A percentile compares a stretch with the other conserved stretches of the same genome.
Conservation (phyloP, 495 filamentous ascomycete genomes). For the Penicillium nucicola region DNA sequence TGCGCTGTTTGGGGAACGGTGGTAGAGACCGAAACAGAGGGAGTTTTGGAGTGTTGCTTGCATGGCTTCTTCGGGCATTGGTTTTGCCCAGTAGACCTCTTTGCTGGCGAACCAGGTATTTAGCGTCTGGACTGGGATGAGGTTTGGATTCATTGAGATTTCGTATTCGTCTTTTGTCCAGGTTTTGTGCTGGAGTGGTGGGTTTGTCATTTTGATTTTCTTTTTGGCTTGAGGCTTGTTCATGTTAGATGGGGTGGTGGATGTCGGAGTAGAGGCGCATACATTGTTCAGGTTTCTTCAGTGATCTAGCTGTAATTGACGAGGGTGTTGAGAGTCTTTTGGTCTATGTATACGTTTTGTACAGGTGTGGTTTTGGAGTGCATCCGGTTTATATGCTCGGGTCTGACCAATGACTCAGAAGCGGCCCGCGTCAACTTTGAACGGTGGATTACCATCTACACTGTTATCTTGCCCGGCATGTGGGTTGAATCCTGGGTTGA, state of each 20-base stretch:
- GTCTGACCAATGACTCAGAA: too few species aligned
- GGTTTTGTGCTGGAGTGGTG: constrained; percentile 1
- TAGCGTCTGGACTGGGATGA: constrained; percentile 47
- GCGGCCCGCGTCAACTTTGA: background rate
- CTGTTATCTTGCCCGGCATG: too few species aligned
- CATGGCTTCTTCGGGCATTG: constrained; percentile 35
- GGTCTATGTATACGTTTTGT: too few species aligned
- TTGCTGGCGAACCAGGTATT: constrained; percentile 50
- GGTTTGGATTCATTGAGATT: constrained; percentile 48
- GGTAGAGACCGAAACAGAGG: constrained; percentile 54
- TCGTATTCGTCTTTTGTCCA: constrained; percentile 33
- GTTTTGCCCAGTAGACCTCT: constrained; percentile 53
- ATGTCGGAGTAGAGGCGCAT: too few species aligned
- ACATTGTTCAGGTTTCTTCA: too few species aligned
- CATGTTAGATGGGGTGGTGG: background rate
- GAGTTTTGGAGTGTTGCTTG: constrained; percentile 47
- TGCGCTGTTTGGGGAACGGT: constrained; percentile 6
- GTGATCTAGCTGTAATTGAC: too few species aligned
- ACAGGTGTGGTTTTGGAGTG: too few species aligned
- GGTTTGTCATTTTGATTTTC: background rate
- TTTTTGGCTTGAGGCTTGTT: too few species aligned
- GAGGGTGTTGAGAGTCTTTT: too few species aligned
- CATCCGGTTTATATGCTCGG: too few species aligned
- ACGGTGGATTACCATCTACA: background rate
- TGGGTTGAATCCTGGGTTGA: too few species aligned